These are phyloP conservation scores for Penicillium lagena DNA, from an alignment of 495 filamentous ascomycete genomes.

Conservation along the genomic window DNA sequence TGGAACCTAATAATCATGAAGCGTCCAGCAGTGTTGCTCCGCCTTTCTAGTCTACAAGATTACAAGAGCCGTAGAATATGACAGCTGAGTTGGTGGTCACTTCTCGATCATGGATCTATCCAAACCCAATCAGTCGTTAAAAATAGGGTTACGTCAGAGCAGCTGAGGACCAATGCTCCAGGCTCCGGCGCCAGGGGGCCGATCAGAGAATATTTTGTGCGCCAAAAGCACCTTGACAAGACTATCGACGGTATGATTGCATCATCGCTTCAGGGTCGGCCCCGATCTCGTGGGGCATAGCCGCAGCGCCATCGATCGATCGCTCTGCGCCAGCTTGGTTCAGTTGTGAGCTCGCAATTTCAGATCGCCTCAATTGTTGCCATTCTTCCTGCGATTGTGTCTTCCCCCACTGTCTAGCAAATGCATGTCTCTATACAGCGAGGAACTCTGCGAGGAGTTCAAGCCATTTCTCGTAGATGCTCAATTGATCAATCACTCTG, in stretches of 20 bases:
- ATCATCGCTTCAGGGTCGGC: constrained; percentile 8
- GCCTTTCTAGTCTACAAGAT: no score
- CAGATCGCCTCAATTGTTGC: no score
- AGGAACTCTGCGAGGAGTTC: neutral
- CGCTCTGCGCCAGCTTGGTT: neutral
- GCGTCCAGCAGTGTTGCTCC: no score
- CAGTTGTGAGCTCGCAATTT: constrained; percentile 11
- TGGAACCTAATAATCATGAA: no score
- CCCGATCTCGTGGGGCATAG: constrained; percentile 11
- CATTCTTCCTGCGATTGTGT: constrained; percentile 1
- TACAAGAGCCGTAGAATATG: no score
- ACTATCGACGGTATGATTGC: constrained; percentile 13
- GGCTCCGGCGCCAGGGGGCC: neutral
- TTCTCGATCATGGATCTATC: no score
- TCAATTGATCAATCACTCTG: constrained; percentile 18
- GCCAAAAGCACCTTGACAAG: constrained; percentile 4
- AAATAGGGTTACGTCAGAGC: no score
- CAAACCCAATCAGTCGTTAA: no score
- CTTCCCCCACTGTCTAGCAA: neutral
- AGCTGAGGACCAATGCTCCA: no score
- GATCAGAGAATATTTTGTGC: constrained; percentile 14
- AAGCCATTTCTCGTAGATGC: neutral
- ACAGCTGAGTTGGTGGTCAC: no score
- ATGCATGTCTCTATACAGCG: constrained; percentile 1
- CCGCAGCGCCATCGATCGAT: constrained; percentile 17